Evolutionary conservation across 2,329 filamentous ascomycete genomes (phyloP).

Genomic region (Penicillium oxalicum): DNA sequence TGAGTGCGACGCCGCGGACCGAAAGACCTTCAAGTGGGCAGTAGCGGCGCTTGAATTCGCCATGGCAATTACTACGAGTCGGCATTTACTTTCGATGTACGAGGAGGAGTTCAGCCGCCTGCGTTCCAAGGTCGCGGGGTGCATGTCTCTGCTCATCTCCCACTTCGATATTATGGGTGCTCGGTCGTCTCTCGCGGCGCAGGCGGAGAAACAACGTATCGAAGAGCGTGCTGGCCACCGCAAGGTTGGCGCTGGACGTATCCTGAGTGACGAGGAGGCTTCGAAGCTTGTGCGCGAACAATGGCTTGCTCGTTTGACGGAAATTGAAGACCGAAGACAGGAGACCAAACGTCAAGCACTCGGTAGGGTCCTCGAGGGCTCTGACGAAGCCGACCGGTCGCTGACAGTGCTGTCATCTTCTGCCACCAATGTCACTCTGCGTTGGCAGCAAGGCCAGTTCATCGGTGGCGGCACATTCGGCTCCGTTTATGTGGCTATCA

Average conservation of each 20-base stretch:
- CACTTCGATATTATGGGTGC: constrained; percentile 99
- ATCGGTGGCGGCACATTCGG: constrained; percentile 96
- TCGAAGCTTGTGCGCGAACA: constrained; percentile 66
- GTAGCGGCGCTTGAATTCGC: constrained; percentile 92
- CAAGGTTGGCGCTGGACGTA: constrained; percentile 68
- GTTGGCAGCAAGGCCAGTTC: constrained; percentile 98
- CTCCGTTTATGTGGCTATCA: constrained; percentile 95
- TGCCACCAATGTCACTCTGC: constrained; percentile 87
- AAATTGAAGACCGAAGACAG: constrained; percentile 71
- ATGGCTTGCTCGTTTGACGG: constrained; percentile 64
- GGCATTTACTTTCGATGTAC: constrained; percentile 84
- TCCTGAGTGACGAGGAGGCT: constrained; percentile 80
- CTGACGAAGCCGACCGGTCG: constrained; percentile 91
- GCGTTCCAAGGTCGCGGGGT: constrained; percentile 84
- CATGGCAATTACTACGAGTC: constrained; percentile 92
- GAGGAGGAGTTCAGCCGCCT: constrained; percentile 81
- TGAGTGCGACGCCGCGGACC: constrained; percentile 87
- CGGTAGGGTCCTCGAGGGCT: constrained; percentile 85
- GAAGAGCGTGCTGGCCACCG: constrained; percentile 74
- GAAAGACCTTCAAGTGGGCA: constrained; percentile 95
- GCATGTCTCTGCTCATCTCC: constrained; percentile 94
- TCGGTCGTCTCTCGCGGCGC: constrained; percentile 83
- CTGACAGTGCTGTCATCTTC: constrained; percentile 90
- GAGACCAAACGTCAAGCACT: constrained; percentile 80
- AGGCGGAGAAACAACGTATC: constrained; percentile 83